Base-by-base conservation (phyloP, 1,139 yeast species). In the Pichia sp. region DNA sequence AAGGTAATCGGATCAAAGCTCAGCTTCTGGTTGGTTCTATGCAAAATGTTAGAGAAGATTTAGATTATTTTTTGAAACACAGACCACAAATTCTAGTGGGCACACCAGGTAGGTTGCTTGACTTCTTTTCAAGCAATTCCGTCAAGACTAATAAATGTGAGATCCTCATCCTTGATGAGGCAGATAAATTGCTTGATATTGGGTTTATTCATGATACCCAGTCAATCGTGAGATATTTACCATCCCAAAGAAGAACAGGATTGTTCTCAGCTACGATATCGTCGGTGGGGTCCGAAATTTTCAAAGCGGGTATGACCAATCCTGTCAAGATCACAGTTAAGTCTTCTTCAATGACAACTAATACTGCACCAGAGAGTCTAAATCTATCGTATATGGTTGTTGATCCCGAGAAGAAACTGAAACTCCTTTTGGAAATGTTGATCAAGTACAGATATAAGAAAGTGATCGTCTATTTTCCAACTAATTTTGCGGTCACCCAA, bases 201-300 rank as follows among this genome's bases (percentile, higher is more conserved):
- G 84, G 91, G 25, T 88, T 88, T 55, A 76, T 74, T 27, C 66
- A 66, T 35, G 87, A 85, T 39, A 77, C 84, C 14, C 74, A 78
- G 26, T 63, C 69, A 26, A 83, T 87, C 22, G 65, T 87, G 31
- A 69, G 73, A 34, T 60, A 69, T 32, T 63, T 88, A 27, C 96
- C 98, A 0, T 81, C 84, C 50, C 98, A 91, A 60, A 74, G 95
- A 52, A 71, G 98, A 52, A 87, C 95, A 0, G 98, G 98, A 1
- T 64, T 88, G 22, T 88, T 87, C 55, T 85, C 95, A 2, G 97
- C 97, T 1, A 88, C 97, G 0, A 74, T 88, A 31, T 73, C 85
- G 2, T 76, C 85, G 33, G 95, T 95, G 0, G 87, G 85, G 14
- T 65, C 69, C 37, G 67, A 70, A 30, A 71, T 82, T 16, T 80